Evolutionary conservation across 305 asterid species (phyloP).

Genomic region (Ruellia speciosa): DNA sequence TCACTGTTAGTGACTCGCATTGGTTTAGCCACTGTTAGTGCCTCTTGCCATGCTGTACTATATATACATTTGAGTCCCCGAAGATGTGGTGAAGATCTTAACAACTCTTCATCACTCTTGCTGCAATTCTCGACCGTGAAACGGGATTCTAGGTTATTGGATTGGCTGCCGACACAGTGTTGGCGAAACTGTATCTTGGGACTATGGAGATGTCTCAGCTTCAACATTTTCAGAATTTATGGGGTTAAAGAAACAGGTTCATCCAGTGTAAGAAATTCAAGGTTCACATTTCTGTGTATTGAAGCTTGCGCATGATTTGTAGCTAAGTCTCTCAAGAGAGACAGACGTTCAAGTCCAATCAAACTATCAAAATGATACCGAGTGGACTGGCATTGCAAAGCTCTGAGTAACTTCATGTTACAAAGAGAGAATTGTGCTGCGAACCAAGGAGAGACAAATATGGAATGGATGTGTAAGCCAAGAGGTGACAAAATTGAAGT

Average conservation of each 20-base stretch:
- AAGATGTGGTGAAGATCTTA: slow-evolving; percentile 3
- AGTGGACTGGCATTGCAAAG: slow-evolving; percentile 9
- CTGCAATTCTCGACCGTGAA: neutral
- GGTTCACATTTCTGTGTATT: slow-evolving; percentile 22
- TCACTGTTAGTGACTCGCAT: neutral
- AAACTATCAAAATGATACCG: neutral
- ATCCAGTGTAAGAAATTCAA: slow-evolving; percentile 18
- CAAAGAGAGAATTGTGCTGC: neutral
- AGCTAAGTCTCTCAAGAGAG: slow-evolving; percentile 25
- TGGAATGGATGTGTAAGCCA: slow-evolving; percentile 10
- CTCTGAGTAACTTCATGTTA: slow-evolving; percentile 17
- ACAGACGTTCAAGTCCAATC: neutral
- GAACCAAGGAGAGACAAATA: neutral
- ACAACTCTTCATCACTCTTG: too few relatives aligned
- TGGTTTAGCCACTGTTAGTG: too few relatives aligned
- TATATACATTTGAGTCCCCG: slow-evolving; percentile 8
- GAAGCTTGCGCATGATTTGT: slow-evolving; percentile 3
- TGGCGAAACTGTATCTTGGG: neutral
- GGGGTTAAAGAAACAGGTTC: neutral
- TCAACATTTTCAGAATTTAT: slow-evolving; percentile 19
- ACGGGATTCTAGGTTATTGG: slow-evolving; percentile 4
- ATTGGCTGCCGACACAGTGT: slow-evolving; percentile 1
- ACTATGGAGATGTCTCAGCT: slow-evolving; percentile 17
- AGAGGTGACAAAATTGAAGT: neutral
- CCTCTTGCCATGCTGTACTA: too few relatives aligned